These are phyloP conservation scores for Aspergillus glaucus DNA, from an alignment of 2,329 filamentous ascomycete species.

Conservation along the genomic window DNA sequence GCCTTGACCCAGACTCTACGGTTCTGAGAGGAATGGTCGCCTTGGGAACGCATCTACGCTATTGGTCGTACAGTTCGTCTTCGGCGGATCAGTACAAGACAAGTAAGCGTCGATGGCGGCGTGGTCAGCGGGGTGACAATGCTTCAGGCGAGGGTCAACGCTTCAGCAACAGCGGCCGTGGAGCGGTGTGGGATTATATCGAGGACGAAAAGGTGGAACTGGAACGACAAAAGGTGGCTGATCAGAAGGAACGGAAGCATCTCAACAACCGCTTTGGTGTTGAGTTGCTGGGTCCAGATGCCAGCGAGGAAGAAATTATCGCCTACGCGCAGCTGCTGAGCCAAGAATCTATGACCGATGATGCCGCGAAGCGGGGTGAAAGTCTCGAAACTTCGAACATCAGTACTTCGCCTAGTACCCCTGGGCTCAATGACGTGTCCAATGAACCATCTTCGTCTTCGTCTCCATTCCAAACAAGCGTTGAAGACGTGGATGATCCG, in stretches of 20 bases:
- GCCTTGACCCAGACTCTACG: conserved; percentile 80
- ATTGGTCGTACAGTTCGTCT: conserved; percentile 89
- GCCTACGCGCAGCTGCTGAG: conserved; percentile 59
- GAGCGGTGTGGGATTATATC: conserved; percentile 73
- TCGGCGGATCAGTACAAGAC: conserved; percentile 65
- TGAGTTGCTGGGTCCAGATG: conserved; percentile 56
- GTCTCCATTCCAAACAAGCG: conserved; percentile 31
- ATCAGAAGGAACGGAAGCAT: conserved; percentile 61
- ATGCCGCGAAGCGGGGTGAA: conserved; percentile 43
- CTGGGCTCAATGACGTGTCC: conserved; percentile 24
- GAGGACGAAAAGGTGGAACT: conserved; percentile 78
- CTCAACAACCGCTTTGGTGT: conserved; percentile 78
- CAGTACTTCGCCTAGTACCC: conserved; percentile 32
- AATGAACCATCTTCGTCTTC: conserved; percentile 31
- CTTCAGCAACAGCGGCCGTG: conserved; percentile 58
- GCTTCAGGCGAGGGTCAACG: conserved; percentile 46
- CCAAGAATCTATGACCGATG: conserved; percentile 50
- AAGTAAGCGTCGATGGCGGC: conserved; percentile 71
- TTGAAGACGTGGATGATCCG: conserved; percentile 47
- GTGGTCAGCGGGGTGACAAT: conserved; percentile 60
- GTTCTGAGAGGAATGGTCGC: conserved; percentile 79
- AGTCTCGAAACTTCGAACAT: conserved; percentile 33
- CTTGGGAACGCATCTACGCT: conserved; percentile 78
- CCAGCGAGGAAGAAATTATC: conserved; percentile 56
- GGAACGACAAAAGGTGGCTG: conserved; percentile 62